Conservation (phyloP, 78 protist genomes). For the Dictyostelium capitatum region DNA sequence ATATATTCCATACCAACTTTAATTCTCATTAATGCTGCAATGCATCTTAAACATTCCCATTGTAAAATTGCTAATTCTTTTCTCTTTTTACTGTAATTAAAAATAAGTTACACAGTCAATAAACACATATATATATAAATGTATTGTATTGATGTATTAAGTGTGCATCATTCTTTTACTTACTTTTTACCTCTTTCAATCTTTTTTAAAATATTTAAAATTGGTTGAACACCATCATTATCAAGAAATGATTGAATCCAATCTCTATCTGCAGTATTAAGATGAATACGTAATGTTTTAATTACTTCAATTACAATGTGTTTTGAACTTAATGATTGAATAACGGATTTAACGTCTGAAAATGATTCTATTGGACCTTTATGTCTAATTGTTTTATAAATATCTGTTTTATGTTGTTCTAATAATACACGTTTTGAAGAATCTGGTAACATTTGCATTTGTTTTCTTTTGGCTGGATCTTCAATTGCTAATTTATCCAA, state of each 20-base stretch:
- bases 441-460: constrained; percentile 42
- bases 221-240: constrained; percentile 62
- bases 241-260: constrained; percentile 58
- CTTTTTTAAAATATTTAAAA: constrained; percentile 30
- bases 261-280: constrained; percentile 37
- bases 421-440: constrained; percentile 28
- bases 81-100: neutral
- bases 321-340: constrained; percentile 15
- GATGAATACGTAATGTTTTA: constrained; percentile 55
- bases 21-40: constrained; percentile 61
- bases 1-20: constrained; percentile 72
- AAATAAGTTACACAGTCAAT: neutral
- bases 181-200: constrained; percentile 35
- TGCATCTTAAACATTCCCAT: constrained; percentile 54
- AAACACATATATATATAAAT: neutral
- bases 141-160: too few species aligned
- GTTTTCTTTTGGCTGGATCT: constrained; percentile 58
- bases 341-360: constrained; percentile 56
- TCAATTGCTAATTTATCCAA: constrained; percentile 55
- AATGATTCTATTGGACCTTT: constrained; percentile 12
- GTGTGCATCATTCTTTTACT: too few species aligned
- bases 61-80: constrained; percentile 47
- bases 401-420: constrained; percentile 53
- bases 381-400: neutral
- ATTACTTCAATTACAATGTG: constrained; percentile 25